These are phyloP conservation scores for Ophiostoma tasmaniense DNA, from an alignment of 2,329 filamentous ascomycete species.

Conservation along the genomic window DNA sequence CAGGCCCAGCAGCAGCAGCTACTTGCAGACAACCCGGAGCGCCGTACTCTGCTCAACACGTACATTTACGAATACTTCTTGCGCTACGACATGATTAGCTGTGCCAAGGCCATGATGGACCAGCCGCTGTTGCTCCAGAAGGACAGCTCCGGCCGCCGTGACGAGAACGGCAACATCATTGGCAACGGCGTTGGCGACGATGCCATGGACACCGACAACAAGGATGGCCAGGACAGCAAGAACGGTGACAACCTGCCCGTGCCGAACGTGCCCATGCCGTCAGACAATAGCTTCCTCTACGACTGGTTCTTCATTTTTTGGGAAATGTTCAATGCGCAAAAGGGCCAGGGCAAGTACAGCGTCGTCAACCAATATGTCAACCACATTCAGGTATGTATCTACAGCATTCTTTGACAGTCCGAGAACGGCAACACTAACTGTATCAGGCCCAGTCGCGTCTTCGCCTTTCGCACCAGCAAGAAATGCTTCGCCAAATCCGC, in stretches of 20 bases:
- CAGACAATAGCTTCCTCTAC: conserved; percentile 76
- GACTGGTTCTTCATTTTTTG: conserved; percentile 98
- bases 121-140: conserved; percentile 59
- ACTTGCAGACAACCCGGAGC: background rate
- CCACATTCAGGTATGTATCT: conserved; percentile 65
- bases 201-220: conserved; percentile 73
- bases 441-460: conserved; percentile 57
- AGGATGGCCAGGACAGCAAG: conserved; percentile 67
- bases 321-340: conserved; percentile 85
- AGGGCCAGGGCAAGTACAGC: conserved; percentile 55
- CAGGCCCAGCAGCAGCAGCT: conserved; percentile 13
- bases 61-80: conserved; percentile 91
- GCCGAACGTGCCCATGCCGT: conserved; percentile 57
- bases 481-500: conserved; percentile 66
- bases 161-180: conserved; percentile 57
- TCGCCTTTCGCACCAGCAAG: conserved; percentile 68
- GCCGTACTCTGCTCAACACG: conserved; percentile 60
- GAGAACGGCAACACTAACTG: background rate
- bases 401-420: no score
- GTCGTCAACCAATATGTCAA: conserved; percentile 67
- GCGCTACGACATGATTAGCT: conserved; percentile 73
- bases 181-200: conserved; percentile 64
- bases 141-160: conserved; percentile 58
- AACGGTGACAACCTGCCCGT: conserved; percentile 72
- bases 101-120: conserved; percentile 67